These are phyloP conservation scores for Niveomyces coronatus DNA, from an alignment of 2,329 filamentous ascomycete genomes.

Conservation along the genomic window DNA sequence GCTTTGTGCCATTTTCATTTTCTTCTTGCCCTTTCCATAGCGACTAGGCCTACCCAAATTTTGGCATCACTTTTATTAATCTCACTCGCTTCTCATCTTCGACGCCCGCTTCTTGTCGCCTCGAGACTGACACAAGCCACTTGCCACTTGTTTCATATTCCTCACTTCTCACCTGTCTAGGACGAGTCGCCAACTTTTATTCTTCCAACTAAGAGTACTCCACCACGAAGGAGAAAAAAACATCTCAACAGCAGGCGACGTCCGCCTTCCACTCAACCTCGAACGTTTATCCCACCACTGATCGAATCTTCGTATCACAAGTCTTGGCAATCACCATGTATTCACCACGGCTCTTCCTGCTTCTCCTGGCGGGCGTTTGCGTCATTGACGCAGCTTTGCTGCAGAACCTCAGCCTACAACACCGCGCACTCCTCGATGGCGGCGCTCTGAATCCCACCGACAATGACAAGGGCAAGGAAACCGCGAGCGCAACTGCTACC, in stretches of 20 bases:
- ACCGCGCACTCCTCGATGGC: conserved; percentile 11
- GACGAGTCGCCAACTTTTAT: no score
- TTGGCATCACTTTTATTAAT: no score
- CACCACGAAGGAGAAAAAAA: no score
- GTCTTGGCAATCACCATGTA: conserved; percentile 27
- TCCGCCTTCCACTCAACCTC: no score
- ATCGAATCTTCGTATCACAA: no score
- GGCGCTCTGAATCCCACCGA: conserved; percentile 10
- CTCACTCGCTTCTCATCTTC: no score
- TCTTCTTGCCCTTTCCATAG: neutral
- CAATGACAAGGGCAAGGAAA: conserved; percentile 5
- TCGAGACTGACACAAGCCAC: neutral
- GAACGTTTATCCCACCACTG: no score
- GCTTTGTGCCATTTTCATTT: neutral
- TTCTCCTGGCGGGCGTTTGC: conserved; percentile 39
- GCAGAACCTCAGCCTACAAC: conserved; percentile 15
- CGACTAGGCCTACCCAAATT: no score
- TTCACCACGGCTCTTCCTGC: conserved; percentile 32
- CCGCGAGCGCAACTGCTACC: neutral
- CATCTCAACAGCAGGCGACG: no score
- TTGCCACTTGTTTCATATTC: neutral
- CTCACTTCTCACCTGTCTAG: no score
- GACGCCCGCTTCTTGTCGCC: no score
- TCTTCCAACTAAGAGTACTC: no score
- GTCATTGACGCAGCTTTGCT: conserved; percentile 33